phyloP scores from a whole-genome alignment of 331 rosid species.

The Acacia pycnantha region DNA sequence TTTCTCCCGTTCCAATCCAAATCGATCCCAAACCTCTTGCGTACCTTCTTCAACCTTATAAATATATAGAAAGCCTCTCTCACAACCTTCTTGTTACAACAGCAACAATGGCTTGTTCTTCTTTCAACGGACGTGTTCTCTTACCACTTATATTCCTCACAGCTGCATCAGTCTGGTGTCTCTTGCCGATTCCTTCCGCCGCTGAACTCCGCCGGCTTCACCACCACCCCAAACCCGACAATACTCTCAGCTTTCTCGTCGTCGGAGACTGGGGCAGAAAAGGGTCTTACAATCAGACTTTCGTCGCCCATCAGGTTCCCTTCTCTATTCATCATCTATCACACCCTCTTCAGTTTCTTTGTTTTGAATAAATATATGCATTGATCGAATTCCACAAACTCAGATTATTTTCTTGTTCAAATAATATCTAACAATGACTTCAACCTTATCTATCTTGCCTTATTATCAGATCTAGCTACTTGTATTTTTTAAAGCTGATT shows the following conservation, averaged over 20 bases:
- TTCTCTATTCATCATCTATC: neutral
- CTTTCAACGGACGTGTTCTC: neutral
- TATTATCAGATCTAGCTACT: neutral
- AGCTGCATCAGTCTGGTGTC: neutral
- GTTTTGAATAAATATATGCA: neutral
- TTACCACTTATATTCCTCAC: neutral
- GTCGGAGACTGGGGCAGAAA: conserved; percentile 59
- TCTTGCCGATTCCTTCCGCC: neutral
- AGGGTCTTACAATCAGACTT: conserved; percentile 44
- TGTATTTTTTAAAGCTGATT: neutral
- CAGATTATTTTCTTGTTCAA: neutral
- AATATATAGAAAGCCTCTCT: neutral
- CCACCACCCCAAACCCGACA: neutral
- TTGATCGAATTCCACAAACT: neutral
- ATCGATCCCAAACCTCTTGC: neutral
- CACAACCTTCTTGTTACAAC: neutral
- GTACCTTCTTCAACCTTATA: neutral
- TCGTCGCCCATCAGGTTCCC: conserved; percentile 42
- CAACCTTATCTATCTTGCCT: neutral
- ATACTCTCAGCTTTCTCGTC: conserved; percentile 34
- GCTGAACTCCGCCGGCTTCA: conserved; percentile 27
- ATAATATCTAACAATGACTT: neutral
- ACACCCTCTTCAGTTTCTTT: neutral
- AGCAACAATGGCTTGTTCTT: conserved; percentile 28
- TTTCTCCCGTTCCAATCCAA: neutral